Base-by-base conservation (phyloP, 1,284 basidiomycete species). In the Marasmius oreades region DNA sequence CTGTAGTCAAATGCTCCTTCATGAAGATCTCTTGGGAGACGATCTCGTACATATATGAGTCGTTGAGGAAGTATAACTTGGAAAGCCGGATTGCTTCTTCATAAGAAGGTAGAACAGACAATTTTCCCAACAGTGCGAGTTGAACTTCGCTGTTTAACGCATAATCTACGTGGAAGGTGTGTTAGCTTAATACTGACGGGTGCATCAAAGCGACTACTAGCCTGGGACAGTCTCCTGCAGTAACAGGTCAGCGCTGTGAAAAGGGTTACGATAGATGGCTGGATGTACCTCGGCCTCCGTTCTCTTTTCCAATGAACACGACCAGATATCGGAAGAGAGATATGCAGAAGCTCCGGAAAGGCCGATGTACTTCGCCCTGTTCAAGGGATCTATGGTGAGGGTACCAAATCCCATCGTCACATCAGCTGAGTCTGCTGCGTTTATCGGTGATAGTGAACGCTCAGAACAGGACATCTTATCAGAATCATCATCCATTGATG, bases 371-470 rank as follows among this genome's bases (percentile, higher is more conserved):
- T 63, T 59, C 14, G 65, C 62, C 3, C 63, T 62, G 47, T 66
- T 63, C 24, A 63, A 58, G 28, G 61, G 62, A 57, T 66, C 65
- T 28, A 66, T 66, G 1, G 65, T 66, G 8, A 66, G 56, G 18
- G 63, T 64, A 3, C 65, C 65, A 22, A 66, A 63, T 2, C 65
- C 65, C 2, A 64, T 55, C 4, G 63, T 60, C 20, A 64, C 59
- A 52, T 66, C 65, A 14, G 53, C 45, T 6, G 51, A 33, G 18
- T 48, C 18, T 7, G 55, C 52, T 31, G 22, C n/a, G n/a, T 48
- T 45, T 14, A 11, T 31, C 34, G n/a, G 39, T 26, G 55, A 46
- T 8, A 46, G 50, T 28, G 47, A 12, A n/a, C 18, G 24, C 14
- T 50, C 26, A 28, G 47, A n/a, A n/a, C n/a, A n/a, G n/a, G n/a